Percentiles rank a stretch among this genome's conserved stretches.
These are phyloP conservation scores for Wickerhamomyces bovis DNA, from an alignment of 805 yeast species.

Conservation along the genomic window DNA sequence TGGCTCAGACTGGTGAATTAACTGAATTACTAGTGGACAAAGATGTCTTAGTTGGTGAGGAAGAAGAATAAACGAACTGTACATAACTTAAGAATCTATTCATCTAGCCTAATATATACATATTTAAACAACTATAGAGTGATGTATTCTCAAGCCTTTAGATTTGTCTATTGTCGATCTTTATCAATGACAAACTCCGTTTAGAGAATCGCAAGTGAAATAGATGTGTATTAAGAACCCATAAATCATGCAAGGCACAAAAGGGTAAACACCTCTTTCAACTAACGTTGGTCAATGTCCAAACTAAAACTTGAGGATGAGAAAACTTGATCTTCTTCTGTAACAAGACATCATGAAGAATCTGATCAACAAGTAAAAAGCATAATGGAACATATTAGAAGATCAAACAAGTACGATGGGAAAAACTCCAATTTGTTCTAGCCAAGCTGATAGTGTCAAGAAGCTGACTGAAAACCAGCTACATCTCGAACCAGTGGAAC, in stretches of 20 bases:
- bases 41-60: conserved; percentile 67
- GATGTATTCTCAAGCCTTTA: conserved; percentile 37
- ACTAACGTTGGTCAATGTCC: background rate
- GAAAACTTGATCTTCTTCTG: background rate
- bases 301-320: background rate
- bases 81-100: background rate
- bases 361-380: background rate
- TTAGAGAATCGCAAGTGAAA: conserved; percentile 16
- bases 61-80: conserved; percentile 36
- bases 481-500: background rate
- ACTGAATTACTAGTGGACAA: conserved; percentile 77
- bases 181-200: conserved; percentile 33
- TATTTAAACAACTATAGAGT: background rate
- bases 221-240: background rate
- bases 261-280: background rate
- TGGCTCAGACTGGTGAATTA: conserved; percentile 90
- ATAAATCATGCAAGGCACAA: background rate
- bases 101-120: background rate
- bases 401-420: background rate
- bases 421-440: background rate
- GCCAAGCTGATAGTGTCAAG: background rate
- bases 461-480: background rate
- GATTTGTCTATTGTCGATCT: conserved; percentile 29
- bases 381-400: background rate
- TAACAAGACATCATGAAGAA: background rate